Conservation (phyloP, 2,329 filamentous ascomycete genomes). For the Diaporthe nobilis region DNA sequence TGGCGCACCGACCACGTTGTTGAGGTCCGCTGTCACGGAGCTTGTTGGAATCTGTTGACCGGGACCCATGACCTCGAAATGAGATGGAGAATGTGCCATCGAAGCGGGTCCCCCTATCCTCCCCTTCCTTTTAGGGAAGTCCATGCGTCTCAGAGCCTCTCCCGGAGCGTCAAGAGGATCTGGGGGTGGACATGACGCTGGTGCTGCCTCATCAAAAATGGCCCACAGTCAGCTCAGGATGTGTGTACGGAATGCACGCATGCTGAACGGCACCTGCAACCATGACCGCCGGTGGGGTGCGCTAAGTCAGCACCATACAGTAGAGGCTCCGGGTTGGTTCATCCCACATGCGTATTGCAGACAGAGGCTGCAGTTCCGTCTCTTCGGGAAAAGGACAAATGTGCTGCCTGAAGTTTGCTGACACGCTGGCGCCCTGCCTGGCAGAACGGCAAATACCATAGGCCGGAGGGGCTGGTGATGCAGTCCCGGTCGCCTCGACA, state of each 20-base stretch:
- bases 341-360: not conserved
- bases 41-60: conserved; percentile 23
- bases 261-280: conserved; percentile 1
- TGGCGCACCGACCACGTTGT: conserved; percentile 34
- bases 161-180: conserved; percentile 1
- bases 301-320: conserved; percentile 1
- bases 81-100: conserved; percentile 26
- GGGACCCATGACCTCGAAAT: conserved; percentile 35
- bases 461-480: not conserved
- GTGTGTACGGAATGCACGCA: not conserved
- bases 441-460: not conserved
- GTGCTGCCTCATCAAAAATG: conserved; percentile 17
- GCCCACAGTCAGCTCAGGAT: conserved; percentile 29
- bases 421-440: not conserved
- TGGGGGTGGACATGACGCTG: conserved; percentile 8
- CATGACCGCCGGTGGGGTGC: not conserved
- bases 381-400: not conserved
- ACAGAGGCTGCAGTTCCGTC: not conserved
- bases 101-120: conserved; percentile 31
- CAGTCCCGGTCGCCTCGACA: conserved; percentile 10
- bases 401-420: not conserved
- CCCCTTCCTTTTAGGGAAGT: conserved; percentile 31
- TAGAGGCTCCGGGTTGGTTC: not conserved
- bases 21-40: conserved; percentile 26
- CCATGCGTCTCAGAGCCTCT: conserved; percentile 33